Evolutionary conservation across 2,329 filamentous ascomycete genomes (phyloP).

Genomic region (Ceratocystis alfenasii): DNA sequence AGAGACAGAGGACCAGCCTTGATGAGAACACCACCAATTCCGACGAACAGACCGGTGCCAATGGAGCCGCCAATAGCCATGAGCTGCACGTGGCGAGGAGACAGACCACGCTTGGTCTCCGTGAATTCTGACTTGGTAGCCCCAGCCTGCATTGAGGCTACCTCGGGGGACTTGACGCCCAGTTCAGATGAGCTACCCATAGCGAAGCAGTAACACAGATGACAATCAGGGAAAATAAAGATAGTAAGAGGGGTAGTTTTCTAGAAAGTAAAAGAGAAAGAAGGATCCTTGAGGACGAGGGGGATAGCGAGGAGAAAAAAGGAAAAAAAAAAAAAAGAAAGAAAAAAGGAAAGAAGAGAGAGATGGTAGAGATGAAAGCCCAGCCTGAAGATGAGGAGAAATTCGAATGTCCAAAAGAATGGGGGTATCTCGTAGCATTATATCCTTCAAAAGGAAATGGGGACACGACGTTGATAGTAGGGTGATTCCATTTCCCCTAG

Average conservation of each 20-base stretch:
- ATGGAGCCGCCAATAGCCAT: conserved; percentile 40
- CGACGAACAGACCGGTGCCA: conserved; percentile 36
- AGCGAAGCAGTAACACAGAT: not conserved
- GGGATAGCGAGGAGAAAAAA: not conserved
- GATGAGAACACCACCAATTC: conserved; percentile 34
- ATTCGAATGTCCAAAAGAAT: not conserved
- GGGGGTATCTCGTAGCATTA: not conserved
- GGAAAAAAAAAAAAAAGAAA: not conserved
- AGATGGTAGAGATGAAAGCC: not conserved
- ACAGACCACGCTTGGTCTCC: conserved; percentile 23
- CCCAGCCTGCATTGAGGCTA: conserved; percentile 18
- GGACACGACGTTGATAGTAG: not conserved
- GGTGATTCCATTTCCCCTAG: not conserved
- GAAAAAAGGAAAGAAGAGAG: not conserved
- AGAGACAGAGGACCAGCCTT: conserved; percentile 35
- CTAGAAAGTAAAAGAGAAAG: not conserved
- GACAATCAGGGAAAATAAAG: not conserved
- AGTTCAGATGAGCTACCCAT: conserved; percentile 21
- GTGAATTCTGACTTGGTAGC: conserved; percentile 5
- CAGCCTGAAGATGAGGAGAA: conserved; percentile 3
- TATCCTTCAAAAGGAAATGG: not conserved
- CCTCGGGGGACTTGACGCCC: conserved; percentile 16
- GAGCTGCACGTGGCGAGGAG: conserved; percentile 36
- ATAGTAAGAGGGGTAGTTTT: too few relatives aligned
- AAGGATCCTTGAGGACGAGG: not conserved